Percentiles rank a stretch among this genome's conserved stretches.
Conservation (phyloP, 2,329 filamentous ascomycete genomes). For the Penicillium griseofulvum region DNA sequence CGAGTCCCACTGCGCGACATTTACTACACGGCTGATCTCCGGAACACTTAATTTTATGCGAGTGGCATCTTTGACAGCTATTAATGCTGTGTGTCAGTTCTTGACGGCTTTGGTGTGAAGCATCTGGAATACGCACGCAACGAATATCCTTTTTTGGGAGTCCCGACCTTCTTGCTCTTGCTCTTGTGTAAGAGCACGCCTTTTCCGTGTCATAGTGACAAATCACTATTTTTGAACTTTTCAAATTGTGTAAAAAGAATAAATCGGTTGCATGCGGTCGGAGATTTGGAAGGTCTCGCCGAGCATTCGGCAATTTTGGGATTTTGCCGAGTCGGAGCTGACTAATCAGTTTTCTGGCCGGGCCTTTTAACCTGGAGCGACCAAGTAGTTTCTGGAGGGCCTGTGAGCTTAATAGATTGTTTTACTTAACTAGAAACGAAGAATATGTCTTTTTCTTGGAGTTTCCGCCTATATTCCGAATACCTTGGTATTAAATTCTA, state of each 20-base stretch:
- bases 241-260: not conserved
- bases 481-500: not conserved
- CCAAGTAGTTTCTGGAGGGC: too few relatives aligned
- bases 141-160: conserved; percentile 29
- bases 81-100: not conserved
- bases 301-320: not conserved
- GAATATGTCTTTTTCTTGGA: not conserved
- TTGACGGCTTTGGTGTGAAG: not conserved
- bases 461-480: not conserved
- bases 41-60: conserved; percentile 50
- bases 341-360: not conserved
- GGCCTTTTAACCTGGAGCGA: too few relatives aligned
- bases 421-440: not conserved
- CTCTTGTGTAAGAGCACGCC: conserved; percentile 11
- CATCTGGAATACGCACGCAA: conserved; percentile 26
- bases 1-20: conserved; percentile 39
- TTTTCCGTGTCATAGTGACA: conserved; percentile 19
- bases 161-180: conserved; percentile 13
- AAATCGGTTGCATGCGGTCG: not conserved
- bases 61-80: conserved; percentile 46
- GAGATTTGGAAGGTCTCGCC: not conserved
- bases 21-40: conserved; percentile 45
- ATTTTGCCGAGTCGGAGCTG: not conserved
- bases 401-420: not conserved
- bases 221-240: not conserved